Evolutionary conservation across 345 rosid species (phyloP), one percentile per base, ranked within the genome.

Genomic region (Salix purpurea): DNA sequence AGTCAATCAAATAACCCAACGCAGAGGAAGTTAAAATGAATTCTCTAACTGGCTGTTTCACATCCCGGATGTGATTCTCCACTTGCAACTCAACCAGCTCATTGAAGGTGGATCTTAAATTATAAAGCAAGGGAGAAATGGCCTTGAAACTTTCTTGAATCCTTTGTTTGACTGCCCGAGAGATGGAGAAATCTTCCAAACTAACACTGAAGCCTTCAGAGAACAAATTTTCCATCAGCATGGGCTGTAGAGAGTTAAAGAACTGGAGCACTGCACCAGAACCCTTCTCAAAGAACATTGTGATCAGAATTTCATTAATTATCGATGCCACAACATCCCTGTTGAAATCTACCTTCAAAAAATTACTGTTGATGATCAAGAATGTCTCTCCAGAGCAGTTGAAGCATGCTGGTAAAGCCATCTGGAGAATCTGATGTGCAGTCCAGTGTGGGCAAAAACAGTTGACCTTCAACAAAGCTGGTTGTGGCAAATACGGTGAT

Each of bases 221-320:
- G 72, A 76, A 89, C 23, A 93, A 18, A 79, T 83, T 84, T 68
- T 96, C 99, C 97, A 92, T 96, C 83, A 96, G 70, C 32, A 96
- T 71, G 21, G 99, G 97, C 85, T 96, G 98, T 69, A 96, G 75
- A 11, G 88, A 84, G 74, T 93, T 85, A 73, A 93, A 93, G 81
- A 93, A 91, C 65, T 81, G 79, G 32, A 96, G 78, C 56, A 89
- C 94, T 73, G 86, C 89, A 42, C 79, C 83, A 44, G 99, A 89
- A 77, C 99, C 94, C 84, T 91, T 93, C 83, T 90, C 89, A 60
- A 80, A 81, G 74, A 91, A 86, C 65, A 96, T 89, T 7, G 91
- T 84, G 3, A 94, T 84, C 12, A 88, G 88, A 1, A 96, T 67
- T 14, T 87, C 98, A 83, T 85, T 91, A 24, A 93, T 79, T 71